phyloP scores from a whole-genome alignment of 2,329 filamentous ascomycete genomes.

The Aspergillus costaricaensis region DNA sequence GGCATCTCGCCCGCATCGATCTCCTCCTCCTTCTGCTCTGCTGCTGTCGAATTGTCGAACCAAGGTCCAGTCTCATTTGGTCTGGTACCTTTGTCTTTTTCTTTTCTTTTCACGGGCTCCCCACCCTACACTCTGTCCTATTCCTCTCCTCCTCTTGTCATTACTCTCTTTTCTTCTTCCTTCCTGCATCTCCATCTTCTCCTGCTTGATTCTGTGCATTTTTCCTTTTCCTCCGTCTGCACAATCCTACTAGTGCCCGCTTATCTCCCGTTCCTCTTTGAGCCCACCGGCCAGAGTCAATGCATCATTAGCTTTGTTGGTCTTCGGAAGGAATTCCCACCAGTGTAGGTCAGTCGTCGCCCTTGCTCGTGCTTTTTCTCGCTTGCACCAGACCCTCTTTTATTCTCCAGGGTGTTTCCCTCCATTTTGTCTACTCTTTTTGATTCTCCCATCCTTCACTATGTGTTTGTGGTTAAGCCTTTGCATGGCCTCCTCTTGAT shows the following conservation, averaged over 20 bases:
- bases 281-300: background rate
- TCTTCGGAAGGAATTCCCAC: conserved; percentile 5
- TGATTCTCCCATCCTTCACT: background rate
- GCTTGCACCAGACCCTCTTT: conserved; percentile 3
- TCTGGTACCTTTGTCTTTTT: conserved; percentile 11
- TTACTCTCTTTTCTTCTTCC: background rate
- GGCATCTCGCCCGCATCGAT: conserved; percentile 11
- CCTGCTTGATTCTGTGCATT: background rate
- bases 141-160: background rate
- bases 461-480: too few relatives aligned
- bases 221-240: background rate
- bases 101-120: conserved; percentile 7
- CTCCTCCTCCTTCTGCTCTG: background rate
- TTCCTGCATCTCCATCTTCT: background rate
- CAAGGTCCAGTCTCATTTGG: background rate
- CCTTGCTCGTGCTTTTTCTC: background rate
- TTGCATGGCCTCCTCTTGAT: background rate
- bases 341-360: background rate
- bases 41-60: conserved; percentile 1
- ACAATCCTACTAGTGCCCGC: background rate
- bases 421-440: background rate
- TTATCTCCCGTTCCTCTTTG: background rate
- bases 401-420: background rate
- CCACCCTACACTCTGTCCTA: conserved; percentile 1
- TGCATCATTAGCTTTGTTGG: conserved; percentile 3